Evolutionary conservation across 176 grass and related monocot genomes (phyloP).

Genomic region (Bothriochloa decipiens): DNA sequence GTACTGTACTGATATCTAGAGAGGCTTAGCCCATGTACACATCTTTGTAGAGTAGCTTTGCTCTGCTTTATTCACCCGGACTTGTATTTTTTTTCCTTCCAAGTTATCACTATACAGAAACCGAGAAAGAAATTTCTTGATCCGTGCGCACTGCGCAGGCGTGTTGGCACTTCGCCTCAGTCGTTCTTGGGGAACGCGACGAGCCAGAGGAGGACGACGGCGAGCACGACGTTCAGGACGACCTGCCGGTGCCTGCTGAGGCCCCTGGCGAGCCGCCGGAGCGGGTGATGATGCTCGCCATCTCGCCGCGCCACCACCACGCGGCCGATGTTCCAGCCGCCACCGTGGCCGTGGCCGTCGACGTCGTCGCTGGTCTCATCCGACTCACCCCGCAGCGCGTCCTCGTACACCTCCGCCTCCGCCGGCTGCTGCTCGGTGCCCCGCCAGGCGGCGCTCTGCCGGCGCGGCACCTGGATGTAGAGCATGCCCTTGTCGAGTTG

Average conservation of each 20-base stretch:
- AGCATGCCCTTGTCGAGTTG: slow-evolving; percentile 58
- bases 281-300: neutral
- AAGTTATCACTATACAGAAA: neutral
- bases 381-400: neutral
- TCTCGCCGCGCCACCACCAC: neutral
- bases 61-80: neutral
- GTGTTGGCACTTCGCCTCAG: neutral
- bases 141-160: no score
- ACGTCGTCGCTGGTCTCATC: neutral
- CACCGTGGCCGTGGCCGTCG: neutral
- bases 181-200: slow-evolving; percentile 41
- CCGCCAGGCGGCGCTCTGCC: neutral
- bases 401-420: slow-evolving; percentile 4
- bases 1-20: neutral
- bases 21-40: neutral
- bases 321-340: neutral
- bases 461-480: slow-evolving; percentile 56
- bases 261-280: slow-evolving; percentile 36
- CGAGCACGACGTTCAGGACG: slow-evolving; percentile 60
- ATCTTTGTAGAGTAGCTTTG: neutral
- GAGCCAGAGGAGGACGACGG: slow-evolving; percentile 53
- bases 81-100: no score
- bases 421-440: neutral
- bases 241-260: slow-evolving; percentile 44
- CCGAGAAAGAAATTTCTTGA: neutral